These are phyloP conservation scores for Jaapia argillacea DNA, from an alignment of 768 basidiomycete genomes.

Conservation along the genomic window DNA sequence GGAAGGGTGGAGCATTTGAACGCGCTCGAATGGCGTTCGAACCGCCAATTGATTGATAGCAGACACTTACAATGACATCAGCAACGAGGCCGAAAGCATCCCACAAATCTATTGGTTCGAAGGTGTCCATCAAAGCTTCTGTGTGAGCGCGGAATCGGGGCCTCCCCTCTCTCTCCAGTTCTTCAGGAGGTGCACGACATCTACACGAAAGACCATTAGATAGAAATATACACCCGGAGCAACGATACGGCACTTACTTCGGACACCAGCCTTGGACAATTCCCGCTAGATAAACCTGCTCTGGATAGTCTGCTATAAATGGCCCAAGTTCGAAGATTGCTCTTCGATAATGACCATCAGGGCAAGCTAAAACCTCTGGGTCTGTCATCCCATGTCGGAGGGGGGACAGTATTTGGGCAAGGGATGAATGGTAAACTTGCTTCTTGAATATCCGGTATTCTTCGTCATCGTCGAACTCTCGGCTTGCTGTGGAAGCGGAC, in stretches of 20 bases:
- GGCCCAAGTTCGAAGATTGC: slow-evolving; percentile 12
- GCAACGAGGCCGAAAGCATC: slow-evolving; percentile 21
- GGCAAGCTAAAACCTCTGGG: slow-evolving; percentile 8
- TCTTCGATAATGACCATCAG: slow-evolving; percentile 11
- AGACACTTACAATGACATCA: slow-evolving; percentile 21
- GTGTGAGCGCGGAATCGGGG: slow-evolving; percentile 14
- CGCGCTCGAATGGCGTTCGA: no score
- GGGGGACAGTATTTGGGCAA: slow-evolving; percentile 8
- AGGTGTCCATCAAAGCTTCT: slow-evolving; percentile 10
- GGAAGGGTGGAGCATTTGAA: no score
- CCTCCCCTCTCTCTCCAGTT: no score
- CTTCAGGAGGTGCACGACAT: no score
- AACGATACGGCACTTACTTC: no score
- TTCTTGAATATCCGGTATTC: slow-evolving; percentile 10
- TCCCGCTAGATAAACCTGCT: slow-evolving; percentile 9
- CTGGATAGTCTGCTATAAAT: slow-evolving; percentile 14
- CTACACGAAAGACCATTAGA: no score
- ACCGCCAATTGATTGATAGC: no score
- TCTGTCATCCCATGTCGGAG: slow-evolving; percentile 10
- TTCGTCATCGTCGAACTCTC: slow-evolving; percentile 4
- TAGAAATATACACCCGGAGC: no score
- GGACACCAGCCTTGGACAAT: slow-evolving; percentile 13
- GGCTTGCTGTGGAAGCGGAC: slow-evolving; percentile 8
- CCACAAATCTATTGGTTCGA: slow-evolving; percentile 17
- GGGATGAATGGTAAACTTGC: slow-evolving; percentile 13